A percentile compares a stretch with the other conserved stretches of the same genome.
phyloP scores from a whole-genome alignment of 225 moss, liverwort and hornwort species.

The Climacium dendroides region DNA sequence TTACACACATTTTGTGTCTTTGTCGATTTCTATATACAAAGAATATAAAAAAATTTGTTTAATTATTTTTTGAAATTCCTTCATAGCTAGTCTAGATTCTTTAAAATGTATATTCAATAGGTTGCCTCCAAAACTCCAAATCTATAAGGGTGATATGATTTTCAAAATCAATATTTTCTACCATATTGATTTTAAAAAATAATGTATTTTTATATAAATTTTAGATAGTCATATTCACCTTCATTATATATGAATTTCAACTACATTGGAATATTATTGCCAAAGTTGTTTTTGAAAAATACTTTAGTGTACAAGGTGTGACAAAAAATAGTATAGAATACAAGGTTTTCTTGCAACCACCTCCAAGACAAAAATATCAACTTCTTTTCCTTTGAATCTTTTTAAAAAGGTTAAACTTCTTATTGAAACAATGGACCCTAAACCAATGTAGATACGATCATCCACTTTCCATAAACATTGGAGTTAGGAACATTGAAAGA shows the following conservation, averaged over 20 bases:
- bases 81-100: neutral
- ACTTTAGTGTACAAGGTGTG: neutral
- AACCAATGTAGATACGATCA: neutral
- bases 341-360: neutral
- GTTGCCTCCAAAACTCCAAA: fast-evolving
- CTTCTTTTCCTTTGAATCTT: no score
- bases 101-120: neutral
- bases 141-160: neutral
- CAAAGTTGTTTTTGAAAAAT: neutral
- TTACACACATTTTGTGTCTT: no score
- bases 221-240: neutral
- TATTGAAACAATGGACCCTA: neutral
- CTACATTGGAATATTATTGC: neutral
- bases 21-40: no score
- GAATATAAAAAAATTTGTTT: neutral
- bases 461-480: neutral
- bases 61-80: neutral
- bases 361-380: neutral
- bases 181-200: neutral
- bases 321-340: neutral
- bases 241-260: neutral
- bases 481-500: neutral
- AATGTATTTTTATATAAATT: neutral
- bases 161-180: neutral
- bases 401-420: neutral